These are phyloP conservation scores for Plasmodium gaboni DNA, from an alignment of 169 alveolate species.

Conservation along the genomic window DNA sequence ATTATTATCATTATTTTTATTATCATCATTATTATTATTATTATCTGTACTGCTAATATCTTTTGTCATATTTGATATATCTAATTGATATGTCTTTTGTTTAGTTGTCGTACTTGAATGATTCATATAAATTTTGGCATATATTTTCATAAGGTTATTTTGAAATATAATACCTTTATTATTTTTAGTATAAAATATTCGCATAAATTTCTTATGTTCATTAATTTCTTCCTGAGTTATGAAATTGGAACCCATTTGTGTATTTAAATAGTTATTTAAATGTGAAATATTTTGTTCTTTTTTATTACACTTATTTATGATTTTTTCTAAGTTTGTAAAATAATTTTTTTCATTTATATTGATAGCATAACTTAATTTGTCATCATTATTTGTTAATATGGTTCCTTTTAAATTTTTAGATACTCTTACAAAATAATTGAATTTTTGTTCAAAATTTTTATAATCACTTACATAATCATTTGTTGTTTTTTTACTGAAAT, in stretches of 20 bases:
- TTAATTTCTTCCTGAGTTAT: constrained; percentile 46
- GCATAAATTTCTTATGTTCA: constrained; percentile 36
- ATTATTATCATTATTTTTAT: background rate
- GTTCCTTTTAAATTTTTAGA: constrained; percentile 36
- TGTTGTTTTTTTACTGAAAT: constrained; percentile 26
- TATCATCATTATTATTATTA: background rate
- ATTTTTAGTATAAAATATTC: constrained; percentile 47
- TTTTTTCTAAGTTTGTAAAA: constrained; percentile 53
- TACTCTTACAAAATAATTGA: constrained; percentile 53
- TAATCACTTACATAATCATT: constrained; percentile 50
- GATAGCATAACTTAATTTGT: constrained; percentile 19
- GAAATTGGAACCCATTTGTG: constrained; percentile 31
- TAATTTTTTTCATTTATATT: constrained; percentile 39
- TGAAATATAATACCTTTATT: constrained; percentile 49
- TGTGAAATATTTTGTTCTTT: constrained; percentile 46
- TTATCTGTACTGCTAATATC: background rate
- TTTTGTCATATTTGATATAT: background rate
- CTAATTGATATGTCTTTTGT: background rate
- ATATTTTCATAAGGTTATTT: constrained; percentile 52
- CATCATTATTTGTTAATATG: constrained; percentile 45
- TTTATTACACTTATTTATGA: constrained; percentile 34
- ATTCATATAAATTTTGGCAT: constrained; percentile 35
- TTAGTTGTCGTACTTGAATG: constrained; percentile 2
- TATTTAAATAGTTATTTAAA: constrained; percentile 23
- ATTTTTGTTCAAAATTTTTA: constrained; percentile 65